These are phyloP conservation scores for Aspergillus japonicus DNA, from an alignment of 2,329 filamentous ascomycete genomes.

Conservation along the genomic window DNA sequence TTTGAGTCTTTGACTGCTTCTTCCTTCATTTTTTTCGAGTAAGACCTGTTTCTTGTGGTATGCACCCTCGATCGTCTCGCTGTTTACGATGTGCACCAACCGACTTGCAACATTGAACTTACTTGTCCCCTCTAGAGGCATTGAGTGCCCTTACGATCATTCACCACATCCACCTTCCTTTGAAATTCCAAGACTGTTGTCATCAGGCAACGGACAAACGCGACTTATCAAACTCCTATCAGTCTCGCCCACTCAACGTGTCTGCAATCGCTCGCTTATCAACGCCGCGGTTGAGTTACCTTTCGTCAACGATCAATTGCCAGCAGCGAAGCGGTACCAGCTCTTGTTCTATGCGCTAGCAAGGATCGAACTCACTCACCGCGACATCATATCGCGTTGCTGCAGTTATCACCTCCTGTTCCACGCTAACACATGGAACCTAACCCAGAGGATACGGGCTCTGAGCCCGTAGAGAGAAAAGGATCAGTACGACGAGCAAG, in stretches of 20 bases:
- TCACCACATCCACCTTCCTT: constrained; percentile 21
- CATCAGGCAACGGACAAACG: neutral
- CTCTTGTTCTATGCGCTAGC: constrained; percentile 6
- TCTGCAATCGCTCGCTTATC: constrained; percentile 1
- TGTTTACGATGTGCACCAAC: constrained; percentile 1
- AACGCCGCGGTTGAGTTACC: neutral
- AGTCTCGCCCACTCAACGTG: neutral
- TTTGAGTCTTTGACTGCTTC: constrained; percentile 17
- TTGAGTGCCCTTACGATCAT: constrained; percentile 31
- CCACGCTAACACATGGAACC: constrained; percentile 23
- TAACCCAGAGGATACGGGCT: constrained; percentile 9
- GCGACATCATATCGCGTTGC: neutral
- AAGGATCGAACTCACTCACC: neutral
- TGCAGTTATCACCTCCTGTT: neutral
- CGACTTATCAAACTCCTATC: neutral
- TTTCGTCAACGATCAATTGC: neutral
- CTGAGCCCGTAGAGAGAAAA: constrained; percentile 21
- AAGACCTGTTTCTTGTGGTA: constrained; percentile 19
- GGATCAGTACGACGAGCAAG: constrained; percentile 39
- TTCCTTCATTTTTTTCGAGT: constrained; percentile 18
- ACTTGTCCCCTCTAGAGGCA: constrained; percentile 25
- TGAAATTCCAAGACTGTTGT: neutral
- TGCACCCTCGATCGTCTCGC: constrained; percentile 8
- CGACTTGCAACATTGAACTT: constrained; percentile 9
- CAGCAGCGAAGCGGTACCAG: neutral